Conservation (phyloP, 257 asterid genomes). For the Solanum peruvianum region DNA sequence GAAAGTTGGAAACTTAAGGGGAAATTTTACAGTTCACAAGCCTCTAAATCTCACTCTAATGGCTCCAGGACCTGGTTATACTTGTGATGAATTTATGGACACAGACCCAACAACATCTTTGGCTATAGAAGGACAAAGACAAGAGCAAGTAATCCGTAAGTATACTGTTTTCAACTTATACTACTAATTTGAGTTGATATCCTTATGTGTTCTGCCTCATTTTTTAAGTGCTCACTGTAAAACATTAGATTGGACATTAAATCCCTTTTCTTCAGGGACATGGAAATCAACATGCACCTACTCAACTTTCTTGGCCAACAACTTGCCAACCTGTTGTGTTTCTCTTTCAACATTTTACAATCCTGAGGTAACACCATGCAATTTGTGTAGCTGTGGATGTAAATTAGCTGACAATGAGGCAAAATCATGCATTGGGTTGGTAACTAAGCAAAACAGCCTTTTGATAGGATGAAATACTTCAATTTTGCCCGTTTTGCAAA, state of each 20-base stretch:
- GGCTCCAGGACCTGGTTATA: slow-evolving; percentile 62
- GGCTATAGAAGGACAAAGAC: slow-evolving; percentile 39
- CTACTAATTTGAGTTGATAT: neutral
- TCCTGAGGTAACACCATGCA: slow-evolving; percentile 41
- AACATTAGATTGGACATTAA: neutral
- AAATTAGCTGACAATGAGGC: slow-evolving; percentile 17
- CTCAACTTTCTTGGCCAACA: slow-evolving; percentile 41
- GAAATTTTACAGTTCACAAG: slow-evolving; percentile 15
- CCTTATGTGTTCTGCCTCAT: neutral
- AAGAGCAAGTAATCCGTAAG: slow-evolving; percentile 64
- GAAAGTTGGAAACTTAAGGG: slow-evolving; percentile 47
- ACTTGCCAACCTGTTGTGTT: slow-evolving; percentile 47
- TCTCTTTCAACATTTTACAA: slow-evolving; percentile 66
- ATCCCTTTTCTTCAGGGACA: slow-evolving; percentile 25
- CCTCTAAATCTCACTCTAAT: slow-evolving; percentile 40
- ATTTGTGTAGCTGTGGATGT: slow-evolving; percentile 71
- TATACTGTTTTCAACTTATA: neutral
- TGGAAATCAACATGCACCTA: slow-evolving; percentile 63
- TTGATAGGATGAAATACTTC: neutral
- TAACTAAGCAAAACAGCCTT: neutral
- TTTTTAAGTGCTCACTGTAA: neutral
- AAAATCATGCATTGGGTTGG: slow-evolving; percentile 53
- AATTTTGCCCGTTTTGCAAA: neutral
- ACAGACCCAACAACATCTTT: slow-evolving; percentile 42
- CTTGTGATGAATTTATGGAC: slow-evolving; percentile 36